These are phyloP conservation scores for Saitozyma sp. DNA, from an alignment of 768 basidiomycete species.

Conservation along the genomic window DNA sequence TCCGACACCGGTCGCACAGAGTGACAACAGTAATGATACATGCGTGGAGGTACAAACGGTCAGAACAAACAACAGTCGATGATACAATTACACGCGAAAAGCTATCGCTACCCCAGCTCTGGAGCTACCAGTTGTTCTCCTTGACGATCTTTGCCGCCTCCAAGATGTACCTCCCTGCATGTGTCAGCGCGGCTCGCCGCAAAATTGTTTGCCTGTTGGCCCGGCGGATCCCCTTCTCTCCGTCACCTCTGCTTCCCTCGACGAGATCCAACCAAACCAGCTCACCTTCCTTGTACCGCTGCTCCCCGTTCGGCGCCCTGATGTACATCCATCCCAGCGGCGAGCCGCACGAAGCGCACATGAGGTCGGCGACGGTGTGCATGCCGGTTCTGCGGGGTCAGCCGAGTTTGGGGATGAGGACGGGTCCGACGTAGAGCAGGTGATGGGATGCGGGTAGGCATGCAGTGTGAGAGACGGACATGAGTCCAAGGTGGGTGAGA, in stretches of 20 bases:
- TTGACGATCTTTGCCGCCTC: conserved; percentile 50
- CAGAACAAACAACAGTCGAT: no score
- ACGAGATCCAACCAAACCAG: not conserved
- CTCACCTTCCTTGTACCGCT: conserved; percentile 52
- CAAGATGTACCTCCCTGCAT: conserved; percentile 45
- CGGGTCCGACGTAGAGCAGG: no score
- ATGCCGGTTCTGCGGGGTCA: conserved; percentile 40
- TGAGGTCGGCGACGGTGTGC: conserved; percentile 50
- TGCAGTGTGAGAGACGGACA: no score
- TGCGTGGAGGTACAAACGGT: no score
- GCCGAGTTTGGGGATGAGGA: not conserved
- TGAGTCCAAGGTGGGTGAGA: no score
- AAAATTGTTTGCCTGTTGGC: not conserved
- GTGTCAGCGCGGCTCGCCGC: not conserved
- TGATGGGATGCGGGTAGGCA: no score
- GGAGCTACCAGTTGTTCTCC: conserved; percentile 48
- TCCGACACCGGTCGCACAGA: no score
- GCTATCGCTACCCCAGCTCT: not conserved
- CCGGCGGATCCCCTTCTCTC: not conserved
- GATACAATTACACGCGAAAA: no score
- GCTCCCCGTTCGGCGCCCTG: conserved; percentile 45
- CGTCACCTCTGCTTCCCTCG: no score
- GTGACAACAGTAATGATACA: no score
- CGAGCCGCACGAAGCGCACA: conserved; percentile 37
- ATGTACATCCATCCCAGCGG: conserved; percentile 51